Evolutionary conservation across 1,284 basidiomycete species (phyloP).

Genomic region (Xerocomus minutiporus): DNA sequence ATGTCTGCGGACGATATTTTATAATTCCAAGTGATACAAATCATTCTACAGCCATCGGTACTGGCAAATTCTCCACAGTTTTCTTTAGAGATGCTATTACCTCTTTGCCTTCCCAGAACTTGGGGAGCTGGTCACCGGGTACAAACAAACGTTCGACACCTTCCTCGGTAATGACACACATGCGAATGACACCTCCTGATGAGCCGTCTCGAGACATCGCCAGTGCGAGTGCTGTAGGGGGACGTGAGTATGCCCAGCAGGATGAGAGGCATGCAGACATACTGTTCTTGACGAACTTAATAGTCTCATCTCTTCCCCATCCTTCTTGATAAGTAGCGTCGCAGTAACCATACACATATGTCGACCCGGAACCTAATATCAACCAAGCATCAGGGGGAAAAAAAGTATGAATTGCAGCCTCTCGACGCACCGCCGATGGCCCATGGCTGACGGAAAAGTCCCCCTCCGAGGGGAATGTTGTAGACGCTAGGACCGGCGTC

Average conservation of each 20-base stretch:
- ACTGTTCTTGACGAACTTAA: slow-evolving; percentile 97
- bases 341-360: slow-evolving; percentile 98
- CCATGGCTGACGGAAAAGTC: slow-evolving; percentile 93
- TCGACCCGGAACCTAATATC: slow-evolving; percentile 82
- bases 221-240: slow-evolving; percentile 72
- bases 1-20: not conserved
- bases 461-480: slow-evolving; percentile 93
- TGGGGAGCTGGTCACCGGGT: slow-evolving; percentile 87
- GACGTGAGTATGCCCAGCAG: slow-evolving; percentile 7
- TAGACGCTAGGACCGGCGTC: slow-evolving; percentile 92
- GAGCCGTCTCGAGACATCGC: slow-evolving; percentile 99
- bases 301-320: slow-evolving; percentile 88
- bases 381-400: slow-evolving; percentile 4
- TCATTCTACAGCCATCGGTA: slow-evolving; percentile 66
- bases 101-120: slow-evolving; percentile 81
- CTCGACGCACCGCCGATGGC: slow-evolving; percentile 79
- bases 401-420: not conserved
- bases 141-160: slow-evolving; percentile 91
- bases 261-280: slow-evolving; percentile 33
- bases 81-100: slow-evolving; percentile 46
- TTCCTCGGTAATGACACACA: slow-evolving; percentile 94
- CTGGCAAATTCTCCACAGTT: slow-evolving; percentile 29
- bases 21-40: slow-evolving; percentile 11
- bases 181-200: slow-evolving; percentile 94
- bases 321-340: slow-evolving; percentile 96